These are phyloP conservation scores for Xylaria telfairii DNA, from an alignment of 495 filamentous ascomycete species.

Conservation along the genomic window DNA sequence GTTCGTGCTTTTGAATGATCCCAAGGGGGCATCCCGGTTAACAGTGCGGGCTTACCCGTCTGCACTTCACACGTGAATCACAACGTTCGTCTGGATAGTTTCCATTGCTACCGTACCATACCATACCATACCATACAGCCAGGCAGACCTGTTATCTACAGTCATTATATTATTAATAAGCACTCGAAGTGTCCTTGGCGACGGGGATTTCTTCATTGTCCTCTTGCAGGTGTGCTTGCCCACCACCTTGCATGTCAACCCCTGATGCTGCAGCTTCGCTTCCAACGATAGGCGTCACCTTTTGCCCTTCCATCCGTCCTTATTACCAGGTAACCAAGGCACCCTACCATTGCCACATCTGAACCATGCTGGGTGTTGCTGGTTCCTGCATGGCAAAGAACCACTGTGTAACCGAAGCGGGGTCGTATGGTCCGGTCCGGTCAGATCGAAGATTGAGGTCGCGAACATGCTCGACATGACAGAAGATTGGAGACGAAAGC, in stretches of 20 bases:
- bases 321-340: constrained; percentile 2
- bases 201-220: constrained; percentile 2
- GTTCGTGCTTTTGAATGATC: neutral
- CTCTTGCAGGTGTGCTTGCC: constrained; percentile 16
- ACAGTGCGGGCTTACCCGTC: constrained; percentile 15
- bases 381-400: constrained; percentile 25
- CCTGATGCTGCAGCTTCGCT: constrained; percentile 20
- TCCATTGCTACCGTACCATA: neutral
- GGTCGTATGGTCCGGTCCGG: neutral
- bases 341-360: constrained; percentile 4
- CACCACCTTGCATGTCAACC: constrained; percentile 16
- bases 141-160: constrained; percentile 1
- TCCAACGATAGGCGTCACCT: neutral
- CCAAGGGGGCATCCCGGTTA: constrained; percentile 5
- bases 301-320: neutral
- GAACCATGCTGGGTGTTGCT: neutral
- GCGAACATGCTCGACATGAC: neutral
- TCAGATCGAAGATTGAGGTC: neutral
- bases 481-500: neutral
- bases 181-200: constrained; percentile 4
- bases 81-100: neutral
- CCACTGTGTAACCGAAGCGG: neutral
- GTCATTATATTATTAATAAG: constrained; percentile 14
- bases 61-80: constrained; percentile 10
- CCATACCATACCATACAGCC: no score